These are phyloP conservation scores for Curvularia spicifera DNA, from an alignment of 2,329 filamentous ascomycete genomes.

Conservation along the genomic window DNA sequence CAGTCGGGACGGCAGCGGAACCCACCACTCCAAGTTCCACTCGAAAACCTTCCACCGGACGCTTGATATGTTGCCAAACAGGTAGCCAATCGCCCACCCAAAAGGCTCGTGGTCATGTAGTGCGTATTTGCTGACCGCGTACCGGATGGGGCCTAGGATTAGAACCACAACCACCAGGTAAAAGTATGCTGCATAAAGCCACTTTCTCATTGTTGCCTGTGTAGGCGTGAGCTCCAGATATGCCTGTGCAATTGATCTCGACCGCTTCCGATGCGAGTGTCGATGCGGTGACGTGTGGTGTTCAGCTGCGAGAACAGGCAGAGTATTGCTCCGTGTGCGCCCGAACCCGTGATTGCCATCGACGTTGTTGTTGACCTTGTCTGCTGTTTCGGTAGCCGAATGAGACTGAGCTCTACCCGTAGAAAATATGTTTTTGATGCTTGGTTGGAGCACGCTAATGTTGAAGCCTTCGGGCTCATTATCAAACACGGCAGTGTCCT, in stretches of 20 bases:
- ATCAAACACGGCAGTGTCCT: conserved; percentile 45
- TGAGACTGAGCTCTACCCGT: conserved; percentile 30
- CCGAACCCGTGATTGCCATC: conserved; percentile 9
- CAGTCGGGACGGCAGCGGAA: conserved; percentile 67
- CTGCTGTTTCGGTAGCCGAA: conserved; percentile 41
- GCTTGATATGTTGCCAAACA: conserved; percentile 77
- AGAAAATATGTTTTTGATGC: conserved; percentile 21
- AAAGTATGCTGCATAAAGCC: conserved; percentile 80
- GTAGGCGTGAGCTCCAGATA: conserved; percentile 81
- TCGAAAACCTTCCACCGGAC: conserved; percentile 75
- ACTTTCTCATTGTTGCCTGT: conserved; percentile 79
- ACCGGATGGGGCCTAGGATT: conserved; percentile 73
- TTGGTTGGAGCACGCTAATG: conserved; percentile 33
- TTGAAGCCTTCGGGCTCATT: conserved; percentile 40
- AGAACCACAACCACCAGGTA: conserved; percentile 71
- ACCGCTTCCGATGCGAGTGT: conserved; percentile 35
- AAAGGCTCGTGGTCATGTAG: conserved; percentile 79
- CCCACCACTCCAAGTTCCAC: conserved; percentile 75
- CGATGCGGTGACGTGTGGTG: conserved; percentile 30
- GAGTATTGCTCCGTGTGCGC: conserved; percentile 44
- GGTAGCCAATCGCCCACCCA: conserved; percentile 89
- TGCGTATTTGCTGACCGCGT: conserved; percentile 70
- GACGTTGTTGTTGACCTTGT: conserved; percentile 10
- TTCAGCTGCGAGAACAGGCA: conserved; percentile 37
- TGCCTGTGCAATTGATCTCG: conserved; percentile 58